Conservation (phyloP, 257 asterid species). For the Solanum chilense region DNA sequence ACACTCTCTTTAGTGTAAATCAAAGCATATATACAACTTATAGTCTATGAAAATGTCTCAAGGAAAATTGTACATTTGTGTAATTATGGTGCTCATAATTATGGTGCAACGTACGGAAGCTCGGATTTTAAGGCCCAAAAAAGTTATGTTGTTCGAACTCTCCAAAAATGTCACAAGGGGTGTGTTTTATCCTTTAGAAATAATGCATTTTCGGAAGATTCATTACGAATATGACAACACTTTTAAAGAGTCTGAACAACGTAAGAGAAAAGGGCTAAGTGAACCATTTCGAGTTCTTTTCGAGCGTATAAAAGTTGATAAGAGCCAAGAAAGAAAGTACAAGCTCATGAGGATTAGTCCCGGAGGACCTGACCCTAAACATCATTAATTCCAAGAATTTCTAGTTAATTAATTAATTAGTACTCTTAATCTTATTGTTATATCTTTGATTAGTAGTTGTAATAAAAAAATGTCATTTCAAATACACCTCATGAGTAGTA, state of each 20-base stretch:
- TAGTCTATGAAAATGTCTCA: background rate
- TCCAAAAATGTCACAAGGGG: background rate
- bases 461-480: background rate
- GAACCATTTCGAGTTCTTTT: background rate
- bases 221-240: background rate
- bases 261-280: background rate
- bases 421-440: background rate
- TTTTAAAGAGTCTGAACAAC: background rate
- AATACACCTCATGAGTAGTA: background rate
- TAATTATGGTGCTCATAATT: background rate
- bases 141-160: background rate
- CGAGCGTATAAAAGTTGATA: background rate
- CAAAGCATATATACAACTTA: background rate
- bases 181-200: background rate
- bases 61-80: background rate
- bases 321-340: background rate
- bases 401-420: background rate
- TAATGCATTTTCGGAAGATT: background rate
- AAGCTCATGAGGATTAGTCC: background rate
- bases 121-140: background rate
- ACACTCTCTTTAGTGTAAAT: background rate
- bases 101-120: background rate
- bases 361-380: slow-evolving; percentile 1
- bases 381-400: background rate
- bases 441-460: background rate